Evolutionary conservation across 2,329 filamentous ascomycete species (phyloP), one percentile per base, ranked within the genome.

Genomic region (Colletotrichum lupini): DNA sequence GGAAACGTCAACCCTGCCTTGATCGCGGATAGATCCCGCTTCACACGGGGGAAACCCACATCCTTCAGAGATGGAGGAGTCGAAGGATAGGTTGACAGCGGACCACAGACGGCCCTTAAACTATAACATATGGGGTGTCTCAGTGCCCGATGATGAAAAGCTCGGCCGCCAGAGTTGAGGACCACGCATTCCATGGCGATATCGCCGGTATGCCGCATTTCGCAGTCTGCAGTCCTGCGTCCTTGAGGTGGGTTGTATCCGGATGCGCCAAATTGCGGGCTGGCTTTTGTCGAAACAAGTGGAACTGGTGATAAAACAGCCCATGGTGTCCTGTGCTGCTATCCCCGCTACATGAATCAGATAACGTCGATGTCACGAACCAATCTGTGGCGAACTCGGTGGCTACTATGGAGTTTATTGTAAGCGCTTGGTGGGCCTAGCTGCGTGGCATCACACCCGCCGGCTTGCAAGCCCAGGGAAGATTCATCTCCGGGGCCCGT

Each of bases 401-500:
- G 26, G 37, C 59, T 22, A 32, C 12, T 65, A 52, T 42, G 61
- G 30, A 53, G 60, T 9, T 55, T 9, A 37, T 37, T 37, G 32
- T 37, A 52, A 37, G 26, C 32, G 56, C n/a, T 16, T 24, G 22
- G 68, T 67, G 68, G 63, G 46, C 32, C 64, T 28, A 22, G 6
- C 19, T 26, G 49, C 28, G 26, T 49, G 14, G 5, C 9, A 5
- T 35, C 26, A 19, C n/a, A 14, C 24, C 28, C 32, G 26, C 8
- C 2, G 37, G 24, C 16, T 12, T n/a, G 19, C n/a, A 5, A n/a
- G 30, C 28, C 53, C 24, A 28, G 53, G 42, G n/a, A 55, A 19
- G 14, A 60, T 42, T 55, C 19, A 67, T 26, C 55, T 60, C 64
- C 46, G 53, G 66, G n/a, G 28, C 30, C 59, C 42, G 37, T 35